Evolutionary conservation across 352 stramenopile species (phyloP).

Genomic region (Phytophthora meadii): DNA sequence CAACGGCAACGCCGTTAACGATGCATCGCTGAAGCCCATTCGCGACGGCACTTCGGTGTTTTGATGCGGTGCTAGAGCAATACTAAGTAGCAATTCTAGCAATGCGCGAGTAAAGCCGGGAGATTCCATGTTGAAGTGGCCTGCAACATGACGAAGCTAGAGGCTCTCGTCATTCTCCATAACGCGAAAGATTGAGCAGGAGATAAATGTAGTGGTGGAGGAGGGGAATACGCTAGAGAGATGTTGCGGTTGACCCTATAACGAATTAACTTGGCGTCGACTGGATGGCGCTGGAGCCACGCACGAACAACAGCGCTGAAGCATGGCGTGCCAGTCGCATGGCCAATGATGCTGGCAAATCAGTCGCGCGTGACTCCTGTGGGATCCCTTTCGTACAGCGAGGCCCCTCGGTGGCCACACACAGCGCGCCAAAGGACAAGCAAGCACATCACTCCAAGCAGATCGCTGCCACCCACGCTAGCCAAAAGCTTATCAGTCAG

Average conservation of each 20-base stretch:
- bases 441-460: constrained; percentile 19
- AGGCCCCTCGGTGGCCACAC: constrained; percentile 21
- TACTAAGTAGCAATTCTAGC: constrained; percentile 7
- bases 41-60: constrained; percentile 2
- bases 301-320: constrained; percentile 24
- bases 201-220: not conserved
- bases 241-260: not conserved
- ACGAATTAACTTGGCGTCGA: too few relatives aligned
- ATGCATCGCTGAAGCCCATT: constrained; percentile 11
- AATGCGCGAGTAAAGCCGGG: constrained; percentile 23
- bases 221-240: not conserved
- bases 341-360: constrained; percentile 23
- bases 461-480: constrained; percentile 6
- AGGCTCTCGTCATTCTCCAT: constrained; percentile 20
- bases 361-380: constrained; percentile 25
- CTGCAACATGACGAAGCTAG: constrained; percentile 15
- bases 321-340: constrained; percentile 7
- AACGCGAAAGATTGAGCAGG: constrained; percentile 12
- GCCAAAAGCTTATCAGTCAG: not conserved
- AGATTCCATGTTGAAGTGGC: constrained; percentile 32
- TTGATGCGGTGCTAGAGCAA: constrained; percentile 13
- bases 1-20: constrained; percentile 1
- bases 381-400: constrained; percentile 29
- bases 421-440: constrained; percentile 6
- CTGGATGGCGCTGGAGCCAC: not conserved